Evolutionary conservation across 352 stramenopile species (phyloP).

Genomic region (Globisporangium paddicum): DNA sequence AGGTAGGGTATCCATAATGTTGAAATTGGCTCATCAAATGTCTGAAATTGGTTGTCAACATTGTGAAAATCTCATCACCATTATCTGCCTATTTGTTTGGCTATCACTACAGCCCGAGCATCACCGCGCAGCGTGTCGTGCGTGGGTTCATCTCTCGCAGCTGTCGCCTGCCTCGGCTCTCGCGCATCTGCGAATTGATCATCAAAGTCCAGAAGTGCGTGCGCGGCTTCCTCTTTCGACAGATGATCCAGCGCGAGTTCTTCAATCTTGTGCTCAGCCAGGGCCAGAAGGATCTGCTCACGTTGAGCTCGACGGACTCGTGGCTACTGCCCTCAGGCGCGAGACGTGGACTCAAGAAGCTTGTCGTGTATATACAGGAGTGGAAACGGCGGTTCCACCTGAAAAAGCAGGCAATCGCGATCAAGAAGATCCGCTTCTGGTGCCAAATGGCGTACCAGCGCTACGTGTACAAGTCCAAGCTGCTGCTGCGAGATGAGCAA

Average conservation of each 20-base stretch:
- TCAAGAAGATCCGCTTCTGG: constrained; percentile 79
- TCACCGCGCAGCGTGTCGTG: constrained; percentile 32
- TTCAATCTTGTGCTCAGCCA: constrained; percentile 37
- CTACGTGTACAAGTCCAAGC: constrained; percentile 44
- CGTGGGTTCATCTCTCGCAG: constrained; percentile 50
- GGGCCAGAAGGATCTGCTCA: constrained; percentile 44
- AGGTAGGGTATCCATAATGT: constrained; percentile 14
- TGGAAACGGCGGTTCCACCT: constrained; percentile 48
- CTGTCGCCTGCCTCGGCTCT: constrained; percentile 32
- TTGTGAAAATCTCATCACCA: not conserved
- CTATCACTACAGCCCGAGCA: constrained; percentile 16
- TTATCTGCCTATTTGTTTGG: not conserved
- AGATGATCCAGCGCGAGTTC: constrained; percentile 40
- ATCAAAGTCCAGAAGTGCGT: constrained; percentile 49
- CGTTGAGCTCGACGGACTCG: constrained; percentile 25
- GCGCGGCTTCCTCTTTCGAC: constrained; percentile 59
- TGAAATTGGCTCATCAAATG: too few species aligned
- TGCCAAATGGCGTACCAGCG: constrained; percentile 71
- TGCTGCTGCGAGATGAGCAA: constrained; percentile 50
- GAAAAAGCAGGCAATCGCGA: constrained; percentile 56
- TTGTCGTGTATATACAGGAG: constrained; percentile 45
- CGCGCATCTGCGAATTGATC: constrained; percentile 38
- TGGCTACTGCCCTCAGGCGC: constrained; percentile 27
- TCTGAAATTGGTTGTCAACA: not conserved
- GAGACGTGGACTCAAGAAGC: constrained; percentile 38